Evolutionary conservation across 441 rosid species (phyloP).

Genomic region (Sinapis alba): DNA sequence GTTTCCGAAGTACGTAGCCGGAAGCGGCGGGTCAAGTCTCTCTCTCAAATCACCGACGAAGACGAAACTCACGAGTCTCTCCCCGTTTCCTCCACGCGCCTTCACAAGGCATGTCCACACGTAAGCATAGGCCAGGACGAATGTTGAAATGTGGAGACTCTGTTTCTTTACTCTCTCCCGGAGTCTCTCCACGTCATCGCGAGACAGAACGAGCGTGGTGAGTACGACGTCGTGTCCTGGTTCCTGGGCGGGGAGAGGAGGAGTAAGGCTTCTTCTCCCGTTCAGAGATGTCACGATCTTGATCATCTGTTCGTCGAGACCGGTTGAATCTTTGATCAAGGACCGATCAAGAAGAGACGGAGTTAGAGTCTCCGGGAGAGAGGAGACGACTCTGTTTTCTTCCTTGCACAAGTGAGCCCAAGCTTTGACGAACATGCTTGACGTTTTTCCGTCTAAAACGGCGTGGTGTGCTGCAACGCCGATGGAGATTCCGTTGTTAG

Average conservation of each 20-base stretch:
- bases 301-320: constrained; percentile 17
- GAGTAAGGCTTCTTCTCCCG: constrained; percentile 21
- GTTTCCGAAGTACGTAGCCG: constrained; percentile 49
- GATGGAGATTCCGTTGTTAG: background rate
- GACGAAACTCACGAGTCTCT: background rate
- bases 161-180: constrained; percentile 16
- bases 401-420: background rate
- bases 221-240: constrained; percentile 16
- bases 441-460: background rate
- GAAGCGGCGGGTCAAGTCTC: constrained; percentile 38
- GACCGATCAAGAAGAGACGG: background rate
- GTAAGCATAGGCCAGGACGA: constrained; percentile 46
- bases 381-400: background rate
- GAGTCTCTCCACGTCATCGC: constrained; percentile 24
- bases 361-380: background rate
- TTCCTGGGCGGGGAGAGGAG: background rate
- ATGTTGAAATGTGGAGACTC: constrained; percentile 38
- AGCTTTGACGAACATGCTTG: background rate
- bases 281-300: background rate
- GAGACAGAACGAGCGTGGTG: constrained; percentile 22
- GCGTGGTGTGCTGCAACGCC: background rate
- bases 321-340: background rate
- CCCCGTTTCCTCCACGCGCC: constrained; percentile 33
- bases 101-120: constrained; percentile 38
- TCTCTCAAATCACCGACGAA: constrained; percentile 42